These are phyloP conservation scores for Sextonia rubra DNA, from an alignment of 164 flowering plant species.

Conservation along the genomic window DNA sequence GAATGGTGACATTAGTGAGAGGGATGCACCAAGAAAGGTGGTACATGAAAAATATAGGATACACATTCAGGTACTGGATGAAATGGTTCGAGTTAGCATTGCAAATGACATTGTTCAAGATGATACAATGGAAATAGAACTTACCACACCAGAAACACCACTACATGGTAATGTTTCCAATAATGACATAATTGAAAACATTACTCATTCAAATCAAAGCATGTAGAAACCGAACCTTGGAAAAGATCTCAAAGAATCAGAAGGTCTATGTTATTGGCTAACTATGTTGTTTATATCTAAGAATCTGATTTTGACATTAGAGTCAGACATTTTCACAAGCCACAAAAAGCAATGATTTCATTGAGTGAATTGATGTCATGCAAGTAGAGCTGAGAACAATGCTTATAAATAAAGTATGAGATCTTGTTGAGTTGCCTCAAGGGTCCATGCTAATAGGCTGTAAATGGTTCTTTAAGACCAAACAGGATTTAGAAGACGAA, in stretches of 20 bases:
- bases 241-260: background rate
- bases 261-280: background rate
- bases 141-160: background rate
- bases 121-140: background rate
- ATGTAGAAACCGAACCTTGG: background rate
- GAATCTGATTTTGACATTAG: background rate
- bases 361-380: background rate
- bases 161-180: background rate
- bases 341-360: background rate
- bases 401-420: background rate
- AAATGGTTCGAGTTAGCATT: too few species aligned
- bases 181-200: background rate
- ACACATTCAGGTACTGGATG: background rate
- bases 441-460: too few species aligned
- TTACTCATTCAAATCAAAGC: background rate
- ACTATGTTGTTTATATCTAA: background rate
- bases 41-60: background rate
- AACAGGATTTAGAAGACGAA: background rate
- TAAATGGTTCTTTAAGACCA: background rate
- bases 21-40: background rate
- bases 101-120: background rate
- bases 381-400: background rate
- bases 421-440: background rate
- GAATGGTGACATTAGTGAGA: background rate
- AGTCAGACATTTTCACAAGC: background rate